Evolutionary conservation across 192 early-diverging fungal genomes (phyloP), one percentile per base, ranked within the genome.

Genomic region (Obelidium mucronatum): DNA sequence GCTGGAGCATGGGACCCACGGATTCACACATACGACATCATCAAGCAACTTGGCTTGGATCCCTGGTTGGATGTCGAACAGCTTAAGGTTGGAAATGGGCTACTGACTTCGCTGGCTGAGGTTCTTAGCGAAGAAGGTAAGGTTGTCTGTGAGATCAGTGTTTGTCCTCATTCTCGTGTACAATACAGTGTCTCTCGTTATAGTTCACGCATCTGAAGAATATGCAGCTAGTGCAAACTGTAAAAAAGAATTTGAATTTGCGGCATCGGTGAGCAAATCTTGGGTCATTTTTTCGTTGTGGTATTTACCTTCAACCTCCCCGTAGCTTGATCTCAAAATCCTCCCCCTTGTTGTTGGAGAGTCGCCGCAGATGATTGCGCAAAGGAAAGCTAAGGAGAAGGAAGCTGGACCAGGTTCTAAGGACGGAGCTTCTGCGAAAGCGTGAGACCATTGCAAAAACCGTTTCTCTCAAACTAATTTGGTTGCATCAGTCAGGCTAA

Each of bases 51-150:
- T 63, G 54, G 54, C 24, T 73, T 34, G 8, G 35, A 31, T 26
- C 55, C 70, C 6, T 73, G 70, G 70, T 30, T 73, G 4, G 70
- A 73, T 73, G 70, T 73, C 26, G 70, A 73, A 3, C 70, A 60
- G 34, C 30, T 73, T 5, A 51, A 59, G 4, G 58, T 60, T 11
- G 70, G 70, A 0, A 73, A 58, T 6, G 35, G 15, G 8, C 36
- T 73, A 26, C 31, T 33, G 34, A 35, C n/a, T 22, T 30, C 19
- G 3, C 55, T 73, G 4, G 70, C 70, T 24, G 70, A 73, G 13
- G 55, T 40, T 60, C 54, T 73, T 3, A 63, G 54, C 58, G 55
- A 73, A n/a, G 70, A 68, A 51, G 63, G 63, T 65, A 17, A 65
- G 11, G 5, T 17, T 37, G 63, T 65, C 24, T 13, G 8, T 17